phyloP scores from a whole-genome alignment of 2,329 filamentous ascomycete species.

The Dendrostoma leiphaemia region DNA sequence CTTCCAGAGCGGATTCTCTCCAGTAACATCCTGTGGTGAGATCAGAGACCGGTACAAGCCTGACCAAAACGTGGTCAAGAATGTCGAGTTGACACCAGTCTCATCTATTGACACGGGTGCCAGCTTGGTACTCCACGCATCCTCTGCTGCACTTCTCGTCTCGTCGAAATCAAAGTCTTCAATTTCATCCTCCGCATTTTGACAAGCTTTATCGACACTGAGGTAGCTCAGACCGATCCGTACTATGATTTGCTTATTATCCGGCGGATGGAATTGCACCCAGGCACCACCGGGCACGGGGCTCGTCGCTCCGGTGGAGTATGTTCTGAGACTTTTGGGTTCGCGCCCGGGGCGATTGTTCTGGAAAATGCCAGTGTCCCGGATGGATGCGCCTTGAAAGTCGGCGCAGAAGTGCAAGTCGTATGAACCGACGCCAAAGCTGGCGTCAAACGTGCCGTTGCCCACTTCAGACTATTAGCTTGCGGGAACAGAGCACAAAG shows the following conservation, averaged over 20 bases:
- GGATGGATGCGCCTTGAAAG: constrained; percentile 40
- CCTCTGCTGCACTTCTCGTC: constrained; percentile 52
- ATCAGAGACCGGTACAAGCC: constrained; percentile 68
- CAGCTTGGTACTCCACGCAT: constrained; percentile 63
- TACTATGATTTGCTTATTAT: constrained; percentile 13
- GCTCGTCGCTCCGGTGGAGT: constrained; percentile 17
- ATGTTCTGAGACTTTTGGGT: constrained; percentile 27
- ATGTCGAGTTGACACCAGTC: constrained; percentile 12
- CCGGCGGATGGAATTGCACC: constrained; percentile 20
- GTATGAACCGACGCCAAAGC: constrained; percentile 51
- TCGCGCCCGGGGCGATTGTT: constrained; percentile 46
- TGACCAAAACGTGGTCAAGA: constrained; percentile 34
- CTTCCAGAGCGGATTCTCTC: constrained; percentile 65
- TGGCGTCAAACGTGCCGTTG: constrained; percentile 47
- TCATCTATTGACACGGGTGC: constrained; percentile 42
- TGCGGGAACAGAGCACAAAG: too few species aligned
- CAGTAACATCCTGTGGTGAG: constrained; percentile 72
- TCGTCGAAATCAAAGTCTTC: constrained; percentile 61
- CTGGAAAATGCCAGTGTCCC: constrained; percentile 50
- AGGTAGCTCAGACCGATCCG: constrained; percentile 16
- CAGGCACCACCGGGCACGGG: constrained; percentile 20
- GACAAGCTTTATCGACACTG: constrained; percentile 9
- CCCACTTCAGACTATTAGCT: too few species aligned
- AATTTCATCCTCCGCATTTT: constrained; percentile 35
- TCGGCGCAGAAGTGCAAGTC: constrained; percentile 50